Percentiles rank a stretch among this genome's conserved stretches.
Conservation (phyloP, 495 filamentous ascomycete genomes). For the Podospora pseudoanserina region DNA sequence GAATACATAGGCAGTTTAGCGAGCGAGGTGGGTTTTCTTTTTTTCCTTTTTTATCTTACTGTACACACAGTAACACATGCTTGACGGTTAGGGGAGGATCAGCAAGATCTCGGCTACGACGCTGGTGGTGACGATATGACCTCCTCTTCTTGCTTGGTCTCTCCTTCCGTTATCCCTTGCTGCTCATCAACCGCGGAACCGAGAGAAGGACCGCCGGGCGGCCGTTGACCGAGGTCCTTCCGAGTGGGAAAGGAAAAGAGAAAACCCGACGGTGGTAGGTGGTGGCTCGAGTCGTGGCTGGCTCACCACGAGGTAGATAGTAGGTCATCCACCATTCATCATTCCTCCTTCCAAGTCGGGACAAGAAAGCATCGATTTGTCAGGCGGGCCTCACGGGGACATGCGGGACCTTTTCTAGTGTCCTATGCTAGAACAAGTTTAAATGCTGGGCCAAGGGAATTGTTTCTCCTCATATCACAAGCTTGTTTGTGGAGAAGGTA, state of each 20-base stretch:
- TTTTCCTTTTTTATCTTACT: too few species aligned
- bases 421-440: not conserved
- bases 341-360: constrained; percentile 7
- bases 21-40: not conserved
- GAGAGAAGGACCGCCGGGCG: not conserved
- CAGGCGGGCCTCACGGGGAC: not conserved
- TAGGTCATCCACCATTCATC: not conserved
- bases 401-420: not conserved
- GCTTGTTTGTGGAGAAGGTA: not conserved
- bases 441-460: not conserved
- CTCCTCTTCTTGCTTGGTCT: too few species aligned
- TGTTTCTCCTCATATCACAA: too few species aligned
- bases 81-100: constrained; percentile 1
- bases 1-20: not conserved
- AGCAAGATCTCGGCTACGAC: constrained; percentile 5
- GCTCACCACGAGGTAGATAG: too few species aligned
- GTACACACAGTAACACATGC: not conserved
- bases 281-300: not conserved
- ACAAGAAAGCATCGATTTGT: too few species aligned
- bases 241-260: not conserved
- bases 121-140: not conserved
- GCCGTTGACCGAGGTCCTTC: not conserved
- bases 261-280: not conserved
- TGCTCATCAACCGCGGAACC: not conserved
- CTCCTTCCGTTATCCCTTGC: not conserved